Percentiles rank a stretch among this genome's conserved stretches.
Conservation (phyloP, 345 rosid genomes). For the Brassica carinata region DNA sequence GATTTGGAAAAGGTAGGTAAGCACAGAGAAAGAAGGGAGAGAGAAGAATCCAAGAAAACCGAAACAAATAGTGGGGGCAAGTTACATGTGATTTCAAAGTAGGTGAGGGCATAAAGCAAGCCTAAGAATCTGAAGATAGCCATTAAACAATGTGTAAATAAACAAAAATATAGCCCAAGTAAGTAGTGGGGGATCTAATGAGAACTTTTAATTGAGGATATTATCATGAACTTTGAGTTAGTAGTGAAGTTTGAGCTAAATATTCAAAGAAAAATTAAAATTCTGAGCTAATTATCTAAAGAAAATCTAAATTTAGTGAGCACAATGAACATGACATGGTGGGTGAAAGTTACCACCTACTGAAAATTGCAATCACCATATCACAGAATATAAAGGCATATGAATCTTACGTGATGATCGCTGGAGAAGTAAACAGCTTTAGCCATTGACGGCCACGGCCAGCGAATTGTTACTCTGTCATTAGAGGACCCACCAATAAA, state of each 20-base stretch:
- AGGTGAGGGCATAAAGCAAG: constrained; percentile 12
- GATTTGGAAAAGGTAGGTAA: constrained; percentile 30
- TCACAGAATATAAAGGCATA: neutral
- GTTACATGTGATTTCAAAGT: constrained; percentile 28
- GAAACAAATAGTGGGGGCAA: constrained; percentile 15
- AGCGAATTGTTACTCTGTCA: constrained; percentile 52
- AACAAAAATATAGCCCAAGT: neutral
- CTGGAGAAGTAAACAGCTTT: constrained; percentile 47
- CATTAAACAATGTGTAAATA: neutral
- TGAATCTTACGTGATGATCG: constrained; percentile 39
- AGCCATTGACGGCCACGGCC: constrained; percentile 56
- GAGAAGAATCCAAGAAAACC: constrained; percentile 6
- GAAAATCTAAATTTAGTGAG: neutral
- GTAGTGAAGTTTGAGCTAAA: neutral
- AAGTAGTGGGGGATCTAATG: neutral
- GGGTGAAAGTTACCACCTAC: constrained; percentile 15
- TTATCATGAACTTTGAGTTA: neutral
- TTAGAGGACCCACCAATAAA: constrained; percentile 7
- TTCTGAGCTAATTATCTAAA: neutral
- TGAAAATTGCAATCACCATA: constrained; percentile 9
- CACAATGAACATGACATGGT: constrained; percentile 13
- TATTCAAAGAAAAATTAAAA: too few species aligned
- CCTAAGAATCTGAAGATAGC: constrained; percentile 6
- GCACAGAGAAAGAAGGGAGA: constrained; percentile 25
- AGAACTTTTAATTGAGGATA: neutral